Evolutionary conservation across 345 rosid genomes (phyloP).

Genomic region (Brassica incana): DNA sequence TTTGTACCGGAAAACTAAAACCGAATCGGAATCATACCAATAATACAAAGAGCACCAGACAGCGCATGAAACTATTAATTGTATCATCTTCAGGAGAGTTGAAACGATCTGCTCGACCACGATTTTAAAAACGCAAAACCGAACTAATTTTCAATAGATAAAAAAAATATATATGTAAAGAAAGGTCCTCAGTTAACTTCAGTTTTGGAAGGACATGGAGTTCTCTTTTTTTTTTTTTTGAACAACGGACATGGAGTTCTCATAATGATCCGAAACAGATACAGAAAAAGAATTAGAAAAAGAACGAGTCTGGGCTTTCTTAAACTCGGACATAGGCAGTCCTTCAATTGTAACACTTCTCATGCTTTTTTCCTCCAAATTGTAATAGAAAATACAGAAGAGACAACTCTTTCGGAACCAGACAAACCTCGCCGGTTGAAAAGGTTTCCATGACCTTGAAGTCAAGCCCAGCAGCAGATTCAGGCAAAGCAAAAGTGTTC

Average conservation of each 20-base stretch:
- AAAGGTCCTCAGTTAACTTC: neutral
- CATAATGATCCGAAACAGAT: slow-evolving; percentile 13
- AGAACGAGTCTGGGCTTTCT: neutral
- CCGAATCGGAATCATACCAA: no score
- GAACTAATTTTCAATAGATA: neutral
- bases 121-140: neutral
- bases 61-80: no score
- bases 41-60: no score
- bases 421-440: slow-evolving; percentile 2
- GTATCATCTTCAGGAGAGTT: neutral
- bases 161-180: neutral
- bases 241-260: neutral
- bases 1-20: no score
- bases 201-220: neutral
- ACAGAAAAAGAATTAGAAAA: neutral
- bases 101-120: neutral
- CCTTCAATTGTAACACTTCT: neutral
- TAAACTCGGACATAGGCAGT: neutral
- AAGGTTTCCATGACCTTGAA: neutral
- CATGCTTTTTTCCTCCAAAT: neutral
- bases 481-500: neutral
- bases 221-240: neutral
- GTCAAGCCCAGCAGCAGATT: neutral
- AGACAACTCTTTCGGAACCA: neutral
- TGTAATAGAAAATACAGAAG: slow-evolving; percentile 6